Evolutionary conservation across 176 grass and related monocot genomes (phyloP), one percentile per base, ranked within the genome.

Genomic region (Calamus simplicifolius): DNA sequence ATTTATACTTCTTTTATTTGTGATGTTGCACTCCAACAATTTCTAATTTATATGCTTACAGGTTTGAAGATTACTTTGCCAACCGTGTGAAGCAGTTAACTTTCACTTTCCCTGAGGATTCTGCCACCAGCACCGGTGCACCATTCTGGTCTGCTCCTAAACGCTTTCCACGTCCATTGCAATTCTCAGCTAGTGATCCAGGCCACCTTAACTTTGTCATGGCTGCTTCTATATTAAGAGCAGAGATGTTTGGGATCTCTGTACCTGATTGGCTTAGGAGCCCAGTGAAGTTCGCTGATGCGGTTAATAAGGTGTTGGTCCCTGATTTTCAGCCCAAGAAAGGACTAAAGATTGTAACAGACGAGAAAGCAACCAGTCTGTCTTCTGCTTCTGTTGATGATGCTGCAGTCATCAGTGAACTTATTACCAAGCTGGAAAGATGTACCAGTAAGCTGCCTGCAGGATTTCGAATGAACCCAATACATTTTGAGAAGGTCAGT

Each of bases 111-210:
- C 88, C 88, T 35, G 88, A 92, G 74, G 76, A 92, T 78, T 66
- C 80, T 29, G 52, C 58, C 56, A 92, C 83, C 72, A 92, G 88
- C 69, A 78, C 62, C 1, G 83, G 88, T 49, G 52, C 83, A n/a
- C 66, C 35, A 77, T 92, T 92, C 65, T 92, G 83, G 88, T 87
- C 83, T 71, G 83, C 83, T n/a, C 88, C 88, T 50, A 84, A 87
- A 72, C 83, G 83, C 25, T 87, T 92, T 61, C 88, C 83, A 51
- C 70, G 4, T 31, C 69, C 83, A 0, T 27, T 87, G 69, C 61
- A 81, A 59, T 93, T 93, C 75, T 93, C 80, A 60, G 8, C 73
- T 60, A 65, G 53, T 58, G 80, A 87, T 74, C 43, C 69, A 52
- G 75, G 75, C 59, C 83, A 93, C 23, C 69, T 87, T 58, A 56